Base-by-base conservation (phyloP, 139 green algal genomes). In the Eudorina sp. region DNA sequence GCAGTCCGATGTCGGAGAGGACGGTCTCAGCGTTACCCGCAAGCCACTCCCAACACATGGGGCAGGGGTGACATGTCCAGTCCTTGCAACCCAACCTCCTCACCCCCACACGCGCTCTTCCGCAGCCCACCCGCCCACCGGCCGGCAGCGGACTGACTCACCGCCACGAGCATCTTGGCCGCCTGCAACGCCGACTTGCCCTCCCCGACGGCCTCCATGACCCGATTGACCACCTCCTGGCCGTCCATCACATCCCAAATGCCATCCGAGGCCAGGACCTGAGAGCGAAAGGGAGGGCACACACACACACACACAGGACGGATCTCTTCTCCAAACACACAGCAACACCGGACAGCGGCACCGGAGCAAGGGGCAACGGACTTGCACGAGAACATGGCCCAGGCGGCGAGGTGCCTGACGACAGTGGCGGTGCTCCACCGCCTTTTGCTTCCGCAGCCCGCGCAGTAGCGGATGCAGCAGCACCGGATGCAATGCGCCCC, bases 181-280 rank as follows among this genome's bases (percentile, higher is more conserved):
- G 92, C 93, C 31, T 90, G 78, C 3, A 51, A 55, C 4, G 93
- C 90, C 14, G n/a, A 88, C 70, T 86, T 84, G 9, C 93, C 93
- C 23, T 90, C 74, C 3, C 83, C 78, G 2, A 92, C 53, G 19
- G 83, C 88, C 38, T 94, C 91, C 86, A 94, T 96, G 0, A 96
- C 90, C 5, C 88, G 66, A n/a, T 89, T 72, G 21, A 94, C 92
- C 0, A 88, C 95, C 79, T 95, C 91, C 0, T 62, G 34, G 0
- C 88, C 41, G 27, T 80, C 69, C 89, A 96, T 92, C 29, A 92
- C 91, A 53, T 97, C 94, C 94, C 94, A 97, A 27, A 96, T 88
- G 11, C 94, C 94, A 51, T 96, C 95, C 0, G 91, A 93, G 5
- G 95, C 94, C 14, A 94, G 43, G 38, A 96, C 89, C 78, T 92